These are phyloP conservation scores for Eucalyptus curtisii DNA, from an alignment of 345 rosid genomes.

Conservation along the genomic window DNA sequence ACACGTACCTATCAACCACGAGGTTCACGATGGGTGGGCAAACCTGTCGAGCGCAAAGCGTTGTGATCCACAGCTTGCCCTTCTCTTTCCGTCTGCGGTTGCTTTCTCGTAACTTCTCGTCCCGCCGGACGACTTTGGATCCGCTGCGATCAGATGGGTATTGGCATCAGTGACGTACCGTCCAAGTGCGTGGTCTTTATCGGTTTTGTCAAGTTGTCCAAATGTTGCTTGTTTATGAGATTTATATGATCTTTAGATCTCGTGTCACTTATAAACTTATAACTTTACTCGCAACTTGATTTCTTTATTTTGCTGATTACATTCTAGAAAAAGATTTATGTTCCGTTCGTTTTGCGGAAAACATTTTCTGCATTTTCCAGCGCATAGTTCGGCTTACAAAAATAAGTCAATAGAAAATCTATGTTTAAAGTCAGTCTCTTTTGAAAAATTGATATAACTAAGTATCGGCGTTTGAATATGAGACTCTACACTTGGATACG, in stretches of 20 bases:
- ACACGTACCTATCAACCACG: not conserved
- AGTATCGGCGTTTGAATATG: fast-evolving
- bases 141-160: not conserved
- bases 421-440: too few relatives aligned
- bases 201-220: not conserved
- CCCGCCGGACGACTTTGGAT: not conserved
- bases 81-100: not conserved
- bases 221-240: not conserved
- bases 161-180: fast-evolving
- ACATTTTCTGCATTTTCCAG: not conserved
- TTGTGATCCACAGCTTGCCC: not conserved
- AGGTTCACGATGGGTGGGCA: not conserved
- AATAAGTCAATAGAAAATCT: too few relatives aligned
- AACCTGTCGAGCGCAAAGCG: not conserved
- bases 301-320: not conserved
- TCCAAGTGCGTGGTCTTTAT: fast-evolving
- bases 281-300: fast-evolving
- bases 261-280: fast-evolving
- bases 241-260: not conserved
- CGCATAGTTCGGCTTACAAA: fast-evolving
- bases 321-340: not conserved
- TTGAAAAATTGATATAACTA: not conserved
- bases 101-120: not conserved
- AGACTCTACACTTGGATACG: too few relatives aligned
- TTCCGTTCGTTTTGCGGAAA: fast-evolving